A percentile compares a stretch with the other conserved stretches of the same genome.
phyloP scores from a whole-genome alignment of 2,329 filamentous ascomycete species.

The Botrytis paeoniae region DNA sequence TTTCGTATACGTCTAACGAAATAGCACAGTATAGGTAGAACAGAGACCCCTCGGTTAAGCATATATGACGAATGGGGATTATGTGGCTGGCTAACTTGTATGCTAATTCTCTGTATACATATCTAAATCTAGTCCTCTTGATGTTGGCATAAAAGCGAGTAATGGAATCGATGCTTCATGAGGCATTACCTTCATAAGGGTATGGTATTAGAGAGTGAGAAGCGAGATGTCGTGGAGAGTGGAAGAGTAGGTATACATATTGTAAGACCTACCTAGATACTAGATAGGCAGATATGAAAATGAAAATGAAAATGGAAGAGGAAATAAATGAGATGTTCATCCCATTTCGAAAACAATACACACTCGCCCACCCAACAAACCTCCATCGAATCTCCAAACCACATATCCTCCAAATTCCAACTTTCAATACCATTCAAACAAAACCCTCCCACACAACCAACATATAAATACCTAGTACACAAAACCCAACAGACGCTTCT shows the following conservation, averaged over 20 bases:
- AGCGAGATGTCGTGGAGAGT: neutral
- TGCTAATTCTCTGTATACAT: neutral
- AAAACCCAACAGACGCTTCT: too few relatives aligned
- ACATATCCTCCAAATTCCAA: too few relatives aligned
- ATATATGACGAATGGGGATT: accelerated
- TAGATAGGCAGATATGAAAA: too few relatives aligned
- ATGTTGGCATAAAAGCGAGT: neutral
- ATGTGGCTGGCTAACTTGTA: too few relatives aligned
- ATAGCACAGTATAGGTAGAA: neutral
- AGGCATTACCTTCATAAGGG: too few relatives aligned
- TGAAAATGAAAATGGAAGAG: too few relatives aligned
- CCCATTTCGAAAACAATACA: too few relatives aligned
- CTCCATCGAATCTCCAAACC: too few relatives aligned
- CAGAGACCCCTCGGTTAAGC: neutral
- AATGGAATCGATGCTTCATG: neutral
- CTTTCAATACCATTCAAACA: too few relatives aligned
- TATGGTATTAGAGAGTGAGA: neutral
- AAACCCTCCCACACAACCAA: too few relatives aligned
- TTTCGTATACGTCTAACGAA: neutral
- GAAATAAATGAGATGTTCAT: neutral
- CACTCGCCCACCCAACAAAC: too few relatives aligned
- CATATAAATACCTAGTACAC: too few relatives aligned
- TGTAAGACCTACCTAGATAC: neutral
- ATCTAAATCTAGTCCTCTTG: neutral
- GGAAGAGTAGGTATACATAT: neutral